Base-by-base conservation (phyloP, 1,139 yeast species). In the Blastobotrys aristatus region DNA sequence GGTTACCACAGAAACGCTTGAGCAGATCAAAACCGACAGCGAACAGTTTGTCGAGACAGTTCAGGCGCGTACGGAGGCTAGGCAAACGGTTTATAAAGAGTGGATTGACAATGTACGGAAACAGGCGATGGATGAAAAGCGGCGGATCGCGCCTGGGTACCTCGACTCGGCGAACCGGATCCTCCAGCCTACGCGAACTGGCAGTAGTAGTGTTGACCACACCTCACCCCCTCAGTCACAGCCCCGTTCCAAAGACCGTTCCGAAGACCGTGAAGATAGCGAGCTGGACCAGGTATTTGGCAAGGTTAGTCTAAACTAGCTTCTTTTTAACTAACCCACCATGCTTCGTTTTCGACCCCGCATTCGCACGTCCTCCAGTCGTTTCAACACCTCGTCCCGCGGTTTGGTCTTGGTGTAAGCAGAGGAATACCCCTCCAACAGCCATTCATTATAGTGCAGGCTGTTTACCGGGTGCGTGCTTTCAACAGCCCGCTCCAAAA, bases 321-420 rank as follows among this genome's bases (percentile, higher is more conserved):
- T 17, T 16, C 13, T 13, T 3, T 10, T 30, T 24, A 29, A 20
- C 26, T 60, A 85, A 11, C 97, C 97, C 44, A 90, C 71, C 96
- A 90, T 87, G 54, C 95, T 84, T 66, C 98, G 76, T 75, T 92
- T 92, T 57, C 99, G 75, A 1, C 99, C 99, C 62, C 98, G 77
- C 69, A 84, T 67, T 57, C 97, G 73, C 1, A 92, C 98, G 45
- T 85, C 95, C 48, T 82, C 87, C 48, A 92, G 74, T 60, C 90
- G 75, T 49, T 72, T 72, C 49, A 79, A 57, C 0, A 84, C 77
- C 52, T 85, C 95, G 45, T 76, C 68, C 43, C 55, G 51, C 11
- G 40, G 53, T 21, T 45, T 33, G 44, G 56, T 62, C 60, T 56
- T 53, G 55, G 59, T 47, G 56, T 53, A 54, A 16, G 53, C 58